Evolutionary conservation across 2,329 filamentous ascomycete genomes (phyloP).

Genomic region (Fusarium sterilihyphosum): DNA sequence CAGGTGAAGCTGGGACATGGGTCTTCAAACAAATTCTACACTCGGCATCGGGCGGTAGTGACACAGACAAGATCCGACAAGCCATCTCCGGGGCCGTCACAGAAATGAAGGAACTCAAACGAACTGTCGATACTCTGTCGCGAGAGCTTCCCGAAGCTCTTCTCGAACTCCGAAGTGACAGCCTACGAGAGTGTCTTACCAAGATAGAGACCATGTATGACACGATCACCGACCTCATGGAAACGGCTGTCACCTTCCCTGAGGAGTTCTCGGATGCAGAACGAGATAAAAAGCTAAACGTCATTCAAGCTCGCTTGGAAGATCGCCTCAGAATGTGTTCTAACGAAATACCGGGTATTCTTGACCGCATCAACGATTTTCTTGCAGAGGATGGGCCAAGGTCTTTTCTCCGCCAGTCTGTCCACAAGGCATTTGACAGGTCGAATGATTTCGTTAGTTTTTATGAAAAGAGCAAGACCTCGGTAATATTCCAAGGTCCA

Average conservation of each 20-base stretch:
- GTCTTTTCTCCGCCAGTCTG: background rate
- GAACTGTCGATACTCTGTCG: background rate
- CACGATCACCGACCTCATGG: background rate
- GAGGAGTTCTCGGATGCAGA: background rate
- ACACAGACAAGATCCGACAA: background rate
- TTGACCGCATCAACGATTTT: background rate
- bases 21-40: background rate
- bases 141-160: background rate
- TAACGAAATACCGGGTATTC: background rate
- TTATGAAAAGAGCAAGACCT: background rate
- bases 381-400: background rate
- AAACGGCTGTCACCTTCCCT: background rate
- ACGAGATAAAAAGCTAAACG: background rate
- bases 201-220: background rate
- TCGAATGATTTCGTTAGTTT: background rate
- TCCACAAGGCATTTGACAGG: background rate
- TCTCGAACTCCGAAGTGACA: background rate
- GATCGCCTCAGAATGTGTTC: background rate
- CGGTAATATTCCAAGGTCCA: fast-evolving
- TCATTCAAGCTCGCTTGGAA: background rate
- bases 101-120: background rate
- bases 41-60: background rate
- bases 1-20: background rate
- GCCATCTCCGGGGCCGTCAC: background rate
- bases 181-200: background rate